These are phyloP conservation scores for Meira miltonrushii DNA, from an alignment of 1,284 basidiomycete species.

Conservation along the genomic window DNA sequence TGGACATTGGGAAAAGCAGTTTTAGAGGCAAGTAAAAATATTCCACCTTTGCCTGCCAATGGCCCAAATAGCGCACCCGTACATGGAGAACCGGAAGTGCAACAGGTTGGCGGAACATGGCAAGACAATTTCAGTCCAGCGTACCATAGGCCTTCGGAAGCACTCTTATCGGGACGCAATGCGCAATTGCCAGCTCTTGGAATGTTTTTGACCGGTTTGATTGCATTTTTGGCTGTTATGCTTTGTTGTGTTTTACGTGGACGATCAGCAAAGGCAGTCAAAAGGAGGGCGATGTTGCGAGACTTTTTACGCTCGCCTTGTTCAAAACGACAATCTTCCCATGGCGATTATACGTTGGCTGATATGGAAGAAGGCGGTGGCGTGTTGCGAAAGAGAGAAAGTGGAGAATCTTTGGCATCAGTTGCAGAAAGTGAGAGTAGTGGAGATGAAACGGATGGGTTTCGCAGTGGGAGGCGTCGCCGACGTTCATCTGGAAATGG, in stretches of 20 bases:
- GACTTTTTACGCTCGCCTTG: conserved; percentile 26
- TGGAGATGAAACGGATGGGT: conserved; percentile 2
- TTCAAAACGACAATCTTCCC: conserved; percentile 10
- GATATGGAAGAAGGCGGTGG: conserved; percentile 34
- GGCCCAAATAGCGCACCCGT: not conserved
- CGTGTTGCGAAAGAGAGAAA: not conserved
- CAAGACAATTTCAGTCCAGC: conserved; percentile 6
- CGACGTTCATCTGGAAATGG: conserved; percentile 10
- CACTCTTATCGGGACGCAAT: conserved; percentile 10
- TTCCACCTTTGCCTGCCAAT: conserved; percentile 26
- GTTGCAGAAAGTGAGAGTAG: not conserved
- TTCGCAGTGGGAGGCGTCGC: not conserved
- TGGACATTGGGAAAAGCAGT: conserved; percentile 99
- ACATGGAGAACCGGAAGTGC: not conserved
- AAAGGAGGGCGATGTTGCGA: conserved; percentile 26
- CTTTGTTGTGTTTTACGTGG: conserved; percentile 31
- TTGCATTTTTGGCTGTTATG: conserved; percentile 22
- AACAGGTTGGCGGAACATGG: not conserved
- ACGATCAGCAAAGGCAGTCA: conserved; percentile 23
- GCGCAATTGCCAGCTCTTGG: conserved; percentile 19
- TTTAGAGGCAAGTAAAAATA: conserved; percentile 73
- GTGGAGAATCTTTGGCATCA: not conserved
- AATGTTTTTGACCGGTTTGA: conserved; percentile 17
- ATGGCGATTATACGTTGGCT: conserved; percentile 42
- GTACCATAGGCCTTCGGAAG: conserved; percentile 2